Evolutionary conservation across 345 rosid species (phyloP).

Genomic region (Trapa bicornis): DNA sequence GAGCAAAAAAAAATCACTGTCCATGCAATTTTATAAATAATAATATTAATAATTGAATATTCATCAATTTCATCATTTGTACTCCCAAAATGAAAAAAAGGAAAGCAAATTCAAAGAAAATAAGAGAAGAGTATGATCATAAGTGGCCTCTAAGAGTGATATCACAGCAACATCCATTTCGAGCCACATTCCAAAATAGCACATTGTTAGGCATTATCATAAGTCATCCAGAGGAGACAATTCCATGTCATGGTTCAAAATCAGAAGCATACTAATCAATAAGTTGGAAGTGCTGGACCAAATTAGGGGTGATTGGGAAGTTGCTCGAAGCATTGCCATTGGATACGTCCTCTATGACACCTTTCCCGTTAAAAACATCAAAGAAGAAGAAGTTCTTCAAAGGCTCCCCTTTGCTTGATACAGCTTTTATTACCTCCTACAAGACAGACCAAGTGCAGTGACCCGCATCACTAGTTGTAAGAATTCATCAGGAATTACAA

Average conservation of each 20-base stretch:
- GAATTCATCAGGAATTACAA: background rate
- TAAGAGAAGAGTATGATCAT: background rate
- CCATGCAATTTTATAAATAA: no score
- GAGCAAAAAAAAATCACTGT: no score
- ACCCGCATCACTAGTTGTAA: background rate
- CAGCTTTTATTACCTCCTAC: slow-evolving; percentile 86
- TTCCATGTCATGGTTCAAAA: background rate
- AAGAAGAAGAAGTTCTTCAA: slow-evolving; percentile 86
- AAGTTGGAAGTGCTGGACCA: background rate
- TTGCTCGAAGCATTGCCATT: slow-evolving; percentile 13
- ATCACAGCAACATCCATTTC: background rate
- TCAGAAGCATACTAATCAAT: background rate
- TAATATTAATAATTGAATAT: no score
- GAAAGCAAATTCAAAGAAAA: no score
- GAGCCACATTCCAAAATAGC: background rate
- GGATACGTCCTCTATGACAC: slow-evolving; percentile 70
- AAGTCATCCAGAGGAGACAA: background rate
- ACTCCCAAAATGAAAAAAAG: no score
- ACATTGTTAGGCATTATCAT: background rate
- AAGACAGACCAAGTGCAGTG: slow-evolving; percentile 1
- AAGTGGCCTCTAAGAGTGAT: background rate
- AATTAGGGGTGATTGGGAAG: background rate
- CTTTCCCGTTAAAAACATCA: slow-evolving; percentile 82
- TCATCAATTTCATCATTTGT: no score
- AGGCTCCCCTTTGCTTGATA: slow-evolving; percentile 84